phyloP scores from a whole-genome alignment of 2,329 filamentous ascomycete genomes.

The Diaporthe longicolla region DNA sequence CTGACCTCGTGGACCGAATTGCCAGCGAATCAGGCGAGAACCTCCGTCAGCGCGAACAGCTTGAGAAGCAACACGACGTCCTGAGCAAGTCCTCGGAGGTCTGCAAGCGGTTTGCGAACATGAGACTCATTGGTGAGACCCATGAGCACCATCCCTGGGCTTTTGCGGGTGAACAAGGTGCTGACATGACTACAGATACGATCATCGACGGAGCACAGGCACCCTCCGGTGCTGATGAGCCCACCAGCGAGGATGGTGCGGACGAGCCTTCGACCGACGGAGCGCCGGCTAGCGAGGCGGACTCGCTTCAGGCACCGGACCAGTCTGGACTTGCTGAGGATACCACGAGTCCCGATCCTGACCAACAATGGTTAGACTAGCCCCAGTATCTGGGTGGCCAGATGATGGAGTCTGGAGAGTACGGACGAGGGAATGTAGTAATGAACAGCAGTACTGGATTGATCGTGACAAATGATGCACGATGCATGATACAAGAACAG shows the following conservation, averaged over 20 bases:
- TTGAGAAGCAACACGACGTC: slow-evolving; percentile 55
- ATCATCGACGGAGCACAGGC: slow-evolving; percentile 5
- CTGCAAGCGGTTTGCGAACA: slow-evolving; percentile 53
- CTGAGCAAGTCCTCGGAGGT: slow-evolving; percentile 55
- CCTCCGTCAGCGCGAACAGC: slow-evolving; percentile 52
- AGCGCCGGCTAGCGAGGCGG: neutral
- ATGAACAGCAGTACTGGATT: no score
- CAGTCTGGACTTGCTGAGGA: neutral
- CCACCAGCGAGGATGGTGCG: neutral
- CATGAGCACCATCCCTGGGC: neutral
- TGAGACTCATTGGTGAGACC: slow-evolving; percentile 4
- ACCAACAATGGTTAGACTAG: neutral
- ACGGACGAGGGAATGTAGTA: no score
- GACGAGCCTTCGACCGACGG: neutral
- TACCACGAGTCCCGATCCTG: neutral
- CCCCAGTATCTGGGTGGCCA: neutral
- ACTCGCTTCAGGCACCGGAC: neutral
- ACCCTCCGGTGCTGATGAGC: no score
- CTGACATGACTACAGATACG: slow-evolving; percentile 5
- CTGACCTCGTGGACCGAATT: slow-evolving; percentile 53
- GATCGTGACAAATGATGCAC: no score
- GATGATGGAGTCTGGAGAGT: neutral
- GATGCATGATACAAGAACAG: no score
- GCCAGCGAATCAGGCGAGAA: slow-evolving; percentile 59
- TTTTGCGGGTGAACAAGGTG: no score